These are phyloP conservation scores for Aspergillus alliaceus DNA, from an alignment of 2,329 filamentous ascomycete species.

Conservation along the genomic window DNA sequence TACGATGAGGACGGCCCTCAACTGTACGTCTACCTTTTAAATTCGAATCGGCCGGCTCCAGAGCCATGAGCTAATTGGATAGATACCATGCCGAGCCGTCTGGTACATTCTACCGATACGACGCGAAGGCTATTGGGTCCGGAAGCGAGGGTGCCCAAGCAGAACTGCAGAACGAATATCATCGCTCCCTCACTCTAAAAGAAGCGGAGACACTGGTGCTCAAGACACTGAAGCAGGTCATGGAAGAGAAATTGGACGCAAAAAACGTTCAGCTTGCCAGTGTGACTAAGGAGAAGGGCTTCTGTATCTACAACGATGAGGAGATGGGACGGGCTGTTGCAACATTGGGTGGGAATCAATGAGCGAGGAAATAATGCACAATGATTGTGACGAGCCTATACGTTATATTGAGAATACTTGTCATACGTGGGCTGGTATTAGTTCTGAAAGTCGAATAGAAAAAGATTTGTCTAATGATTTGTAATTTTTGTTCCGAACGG, in stretches of 20 bases:
- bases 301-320: conserved; percentile 96
- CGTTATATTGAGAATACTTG: conserved; percentile 15
- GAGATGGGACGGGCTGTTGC: conserved; percentile 94
- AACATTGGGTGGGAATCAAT: conserved; percentile 55
- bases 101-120: conserved; percentile 98
- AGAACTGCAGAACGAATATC: conserved; percentile 97
- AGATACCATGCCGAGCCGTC: conserved; percentile 96
- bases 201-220: conserved; percentile 94
- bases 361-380: conserved; percentile 19
- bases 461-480: conserved; percentile 25
- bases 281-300: conserved; percentile 95
- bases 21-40: conserved; percentile 55
- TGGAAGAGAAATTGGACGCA: conserved; percentile 98
- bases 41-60: background rate
- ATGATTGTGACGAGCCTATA: conserved; percentile 15
- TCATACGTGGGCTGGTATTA: conserved; percentile 16
- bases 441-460: conserved; percentile 29
- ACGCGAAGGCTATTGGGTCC: conserved; percentile 97
- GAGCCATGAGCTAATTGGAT: background rate
- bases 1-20: conserved; percentile 97
- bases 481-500: background rate
- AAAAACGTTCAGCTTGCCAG: conserved; percentile 99
- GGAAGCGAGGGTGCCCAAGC: conserved; percentile 97
- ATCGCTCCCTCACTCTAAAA: conserved; percentile 89
- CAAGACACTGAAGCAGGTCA: conserved; percentile 98